phyloP scores from a whole-genome alignment of 2,329 filamentous ascomycete species.

The Neonectria punicea region DNA sequence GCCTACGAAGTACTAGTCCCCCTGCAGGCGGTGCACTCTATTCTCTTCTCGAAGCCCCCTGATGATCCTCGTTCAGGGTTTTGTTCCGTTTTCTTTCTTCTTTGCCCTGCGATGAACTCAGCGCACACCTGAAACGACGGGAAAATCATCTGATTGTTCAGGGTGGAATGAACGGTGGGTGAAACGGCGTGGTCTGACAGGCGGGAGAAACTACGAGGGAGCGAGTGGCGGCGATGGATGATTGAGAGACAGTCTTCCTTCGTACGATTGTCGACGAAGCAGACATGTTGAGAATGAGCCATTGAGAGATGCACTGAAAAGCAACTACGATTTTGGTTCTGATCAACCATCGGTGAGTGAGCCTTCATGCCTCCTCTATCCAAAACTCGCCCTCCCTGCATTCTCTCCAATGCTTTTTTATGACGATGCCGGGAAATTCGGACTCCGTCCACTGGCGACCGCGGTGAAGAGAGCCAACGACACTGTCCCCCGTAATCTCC shows the following conservation, averaged over 20 bases:
- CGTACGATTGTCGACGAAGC: neutral
- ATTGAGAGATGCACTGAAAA: neutral
- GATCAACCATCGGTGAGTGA: neutral
- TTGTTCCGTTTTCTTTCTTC: neutral
- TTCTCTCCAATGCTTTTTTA: neutral
- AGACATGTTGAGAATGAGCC: neutral
- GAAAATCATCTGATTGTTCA: slow-evolving; percentile 19
- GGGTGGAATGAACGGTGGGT: neutral
- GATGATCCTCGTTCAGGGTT: neutral
- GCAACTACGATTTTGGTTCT: neutral
- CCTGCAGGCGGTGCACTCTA: neutral
- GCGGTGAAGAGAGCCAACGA: neutral
- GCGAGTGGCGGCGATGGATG: neutral
- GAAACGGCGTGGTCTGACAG: slow-evolving; percentile 16
- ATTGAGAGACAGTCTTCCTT: neutral
- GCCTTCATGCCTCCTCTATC: neutral
- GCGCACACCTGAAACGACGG: slow-evolving; percentile 20
- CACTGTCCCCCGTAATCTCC: neutral
- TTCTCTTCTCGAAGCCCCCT: neutral
- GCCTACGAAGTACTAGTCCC: no score
- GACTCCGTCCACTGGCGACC: slow-evolving; percentile 4
- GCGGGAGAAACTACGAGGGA: neutral
- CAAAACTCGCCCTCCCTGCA: neutral
- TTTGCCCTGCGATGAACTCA: neutral
- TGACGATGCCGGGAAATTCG: slow-evolving; percentile 10